Conservation (phyloP, 805 yeast species). For the Torulaspora microellipsoides region DNA sequence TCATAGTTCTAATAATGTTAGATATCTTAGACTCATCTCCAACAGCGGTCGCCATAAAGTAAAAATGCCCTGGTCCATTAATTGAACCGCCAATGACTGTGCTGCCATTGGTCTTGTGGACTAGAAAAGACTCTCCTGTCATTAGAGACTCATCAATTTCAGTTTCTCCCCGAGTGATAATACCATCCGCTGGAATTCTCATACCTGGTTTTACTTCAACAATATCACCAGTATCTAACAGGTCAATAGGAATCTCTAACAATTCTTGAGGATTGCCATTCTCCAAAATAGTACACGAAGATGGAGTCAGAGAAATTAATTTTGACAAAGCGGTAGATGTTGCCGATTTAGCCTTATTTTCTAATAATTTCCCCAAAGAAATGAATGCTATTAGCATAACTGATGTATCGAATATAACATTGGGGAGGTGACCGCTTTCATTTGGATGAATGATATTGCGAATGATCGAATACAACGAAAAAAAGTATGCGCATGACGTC, state of each 20-base stretch:
- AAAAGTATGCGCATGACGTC: constrained; percentile 70
- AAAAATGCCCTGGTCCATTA: constrained; percentile 71
- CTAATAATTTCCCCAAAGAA: constrained; percentile 85
- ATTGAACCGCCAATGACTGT: constrained; percentile 84
- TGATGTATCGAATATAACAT: constrained; percentile 77
- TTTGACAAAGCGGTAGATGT: constrained; percentile 85
- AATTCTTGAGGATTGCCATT: constrained; percentile 29
- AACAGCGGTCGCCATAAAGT: constrained; percentile 60
- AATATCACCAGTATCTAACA: constrained; percentile 72
- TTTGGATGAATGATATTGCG: constrained; percentile 38
- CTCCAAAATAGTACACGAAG: constrained; percentile 61
- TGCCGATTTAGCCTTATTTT: constrained; percentile 87
- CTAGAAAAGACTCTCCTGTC: constrained; percentile 87
- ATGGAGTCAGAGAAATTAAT: constrained; percentile 75
- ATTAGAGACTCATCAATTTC: constrained; percentile 85
- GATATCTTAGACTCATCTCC: constrained; percentile 85
- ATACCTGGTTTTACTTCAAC: constrained; percentile 81
- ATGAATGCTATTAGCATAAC: constrained; percentile 82
- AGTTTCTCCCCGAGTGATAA: constrained; percentile 68
- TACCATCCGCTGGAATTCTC: constrained; percentile 89
- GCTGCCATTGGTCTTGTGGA: constrained; percentile 57
- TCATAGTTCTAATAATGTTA: constrained; percentile 80
- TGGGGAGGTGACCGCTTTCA: constrained; percentile 46
- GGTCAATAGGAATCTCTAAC: constrained; percentile 58
- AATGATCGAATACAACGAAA: constrained; percentile 62